Conservation (phyloP, 768 basidiomycete species). For the Chalciporus chontae region DNA sequence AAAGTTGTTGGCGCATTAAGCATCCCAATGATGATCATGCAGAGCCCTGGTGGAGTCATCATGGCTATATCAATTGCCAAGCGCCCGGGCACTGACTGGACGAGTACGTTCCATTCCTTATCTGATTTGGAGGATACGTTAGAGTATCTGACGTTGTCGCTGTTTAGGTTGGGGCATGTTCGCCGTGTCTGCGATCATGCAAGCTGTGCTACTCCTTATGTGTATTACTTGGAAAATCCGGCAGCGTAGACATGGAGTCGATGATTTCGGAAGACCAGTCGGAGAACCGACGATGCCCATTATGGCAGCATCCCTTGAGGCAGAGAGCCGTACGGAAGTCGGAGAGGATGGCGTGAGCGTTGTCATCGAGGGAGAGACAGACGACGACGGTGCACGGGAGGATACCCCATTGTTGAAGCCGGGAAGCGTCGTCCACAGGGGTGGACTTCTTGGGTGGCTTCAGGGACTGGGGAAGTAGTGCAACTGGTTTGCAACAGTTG, state of each 20-base stretch:
- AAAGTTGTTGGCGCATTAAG: constrained; percentile 90
- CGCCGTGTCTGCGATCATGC: constrained; percentile 80
- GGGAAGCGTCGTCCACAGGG: constrained; percentile 14
- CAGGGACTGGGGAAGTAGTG: constrained; percentile 15
- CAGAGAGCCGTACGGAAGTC: not conserved
- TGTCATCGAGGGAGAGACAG: constrained; percentile 18
- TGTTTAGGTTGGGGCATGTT: constrained; percentile 73
- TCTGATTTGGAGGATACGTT: not conserved
- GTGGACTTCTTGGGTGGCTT: constrained; percentile 25
- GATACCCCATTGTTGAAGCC: constrained; percentile 24
- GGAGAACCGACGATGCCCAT: not conserved
- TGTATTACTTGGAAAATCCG: constrained; percentile 84
- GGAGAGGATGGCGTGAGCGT: constrained; percentile 16
- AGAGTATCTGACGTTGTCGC: not conserved
- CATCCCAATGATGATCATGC: constrained; percentile 94
- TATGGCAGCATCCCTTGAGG: not conserved
- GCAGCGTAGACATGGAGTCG: constrained; percentile 69
- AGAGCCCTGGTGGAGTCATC: constrained; percentile 84
- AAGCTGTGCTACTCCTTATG: constrained; percentile 76
- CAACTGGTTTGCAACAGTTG: not conserved
- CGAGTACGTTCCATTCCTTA: constrained; percentile 45
- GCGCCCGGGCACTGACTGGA: constrained; percentile 81
- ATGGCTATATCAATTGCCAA: constrained; percentile 84
- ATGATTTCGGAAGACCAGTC: constrained; percentile 81
- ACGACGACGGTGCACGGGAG: constrained; percentile 12